Percentiles rank a stretch among this genome's conserved stretches.
phyloP scores from a whole-genome alignment of 345 rosid species.

The Brassica carinata region DNA sequence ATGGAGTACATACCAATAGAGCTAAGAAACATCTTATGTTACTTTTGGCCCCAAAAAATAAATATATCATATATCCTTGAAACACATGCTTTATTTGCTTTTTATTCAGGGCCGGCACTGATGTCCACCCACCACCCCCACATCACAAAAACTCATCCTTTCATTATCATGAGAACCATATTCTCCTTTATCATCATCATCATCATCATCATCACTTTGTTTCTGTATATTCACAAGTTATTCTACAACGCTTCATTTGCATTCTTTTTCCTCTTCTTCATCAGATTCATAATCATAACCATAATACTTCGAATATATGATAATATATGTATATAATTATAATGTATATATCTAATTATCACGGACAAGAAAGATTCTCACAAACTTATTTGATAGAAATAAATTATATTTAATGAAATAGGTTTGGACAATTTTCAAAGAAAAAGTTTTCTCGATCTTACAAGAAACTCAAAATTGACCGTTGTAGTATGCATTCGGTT shows the following conservation, averaged over 20 bases:
- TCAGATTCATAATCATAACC: constrained; percentile 23
- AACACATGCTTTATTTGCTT: too few species aligned
- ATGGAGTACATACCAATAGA: too few species aligned
- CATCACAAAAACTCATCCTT: constrained; percentile 39
- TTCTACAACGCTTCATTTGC: constrained; percentile 13
- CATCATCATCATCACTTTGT: constrained; percentile 10
- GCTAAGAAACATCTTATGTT: too few species aligned
- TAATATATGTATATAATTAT: background rate
- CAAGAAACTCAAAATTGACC: constrained; percentile 16
- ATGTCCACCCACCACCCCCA: constrained; percentile 29
- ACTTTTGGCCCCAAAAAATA: too few species aligned
- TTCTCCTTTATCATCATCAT: background rate
- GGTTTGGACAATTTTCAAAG: background rate
- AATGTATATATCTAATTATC: background rate
- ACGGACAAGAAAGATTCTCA: background rate
- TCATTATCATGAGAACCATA: constrained; percentile 2
- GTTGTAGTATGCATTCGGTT: background rate
- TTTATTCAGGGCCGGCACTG: too few species aligned
- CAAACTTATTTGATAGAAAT: background rate
- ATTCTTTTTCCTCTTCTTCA: constrained; percentile 15
- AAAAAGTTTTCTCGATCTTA: background rate
- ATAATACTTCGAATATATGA: constrained; percentile 41
- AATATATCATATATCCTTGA: too few species aligned
- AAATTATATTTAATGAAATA: background rate
- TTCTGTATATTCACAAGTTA: constrained; percentile 19